These are phyloP conservation scores for Dillenia suffruticosa DNA, from an alignment of 164 flowering plant genomes.

Conservation along the genomic window DNA sequence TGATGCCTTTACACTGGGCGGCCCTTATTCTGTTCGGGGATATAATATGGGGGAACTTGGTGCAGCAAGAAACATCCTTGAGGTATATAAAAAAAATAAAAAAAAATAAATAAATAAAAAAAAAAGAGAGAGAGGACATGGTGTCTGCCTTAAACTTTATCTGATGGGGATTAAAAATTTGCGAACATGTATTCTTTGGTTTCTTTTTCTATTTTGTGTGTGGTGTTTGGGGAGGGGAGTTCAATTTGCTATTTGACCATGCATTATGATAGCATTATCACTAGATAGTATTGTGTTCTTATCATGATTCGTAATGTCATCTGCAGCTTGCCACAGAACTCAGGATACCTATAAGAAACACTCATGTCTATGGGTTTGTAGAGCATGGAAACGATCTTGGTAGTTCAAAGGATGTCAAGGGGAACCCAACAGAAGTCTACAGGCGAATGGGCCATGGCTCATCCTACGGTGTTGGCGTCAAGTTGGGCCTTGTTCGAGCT, in stretches of 20 bases:
- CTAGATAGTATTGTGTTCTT: no score
- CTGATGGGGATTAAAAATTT: no score
- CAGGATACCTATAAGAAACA: conserved; percentile 76
- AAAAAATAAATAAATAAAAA: no score
- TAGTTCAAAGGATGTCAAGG: conserved; percentile 95
- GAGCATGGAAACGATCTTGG: conserved; percentile 98
- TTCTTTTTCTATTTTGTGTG: no score
- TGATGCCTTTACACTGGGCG: conserved; percentile 98
- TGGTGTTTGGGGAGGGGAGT: no score
- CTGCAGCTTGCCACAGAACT: conserved; percentile 87
- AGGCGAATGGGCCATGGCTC: conserved; percentile 91
- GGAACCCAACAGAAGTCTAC: conserved; percentile 96
- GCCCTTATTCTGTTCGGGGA: conserved; percentile 96
- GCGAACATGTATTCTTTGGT: no score
- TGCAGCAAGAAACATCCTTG: conserved; percentile 91
- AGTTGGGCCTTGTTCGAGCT: conserved; percentile 86
- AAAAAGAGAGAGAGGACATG: no score
- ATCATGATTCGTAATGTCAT: neutral
- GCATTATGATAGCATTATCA: no score
- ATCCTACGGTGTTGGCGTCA: conserved; percentile 85
- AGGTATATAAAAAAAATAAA: conserved; percentile 40
- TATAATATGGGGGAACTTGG: conserved; percentile 99
- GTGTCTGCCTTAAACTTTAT: no score
- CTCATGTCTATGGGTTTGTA: conserved; percentile 85
- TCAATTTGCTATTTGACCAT: no score